Evolutionary conservation across 306 rosid genomes (phyloP), one percentile per base, ranked within the genome.

Genomic region (Vicia sativa): DNA sequence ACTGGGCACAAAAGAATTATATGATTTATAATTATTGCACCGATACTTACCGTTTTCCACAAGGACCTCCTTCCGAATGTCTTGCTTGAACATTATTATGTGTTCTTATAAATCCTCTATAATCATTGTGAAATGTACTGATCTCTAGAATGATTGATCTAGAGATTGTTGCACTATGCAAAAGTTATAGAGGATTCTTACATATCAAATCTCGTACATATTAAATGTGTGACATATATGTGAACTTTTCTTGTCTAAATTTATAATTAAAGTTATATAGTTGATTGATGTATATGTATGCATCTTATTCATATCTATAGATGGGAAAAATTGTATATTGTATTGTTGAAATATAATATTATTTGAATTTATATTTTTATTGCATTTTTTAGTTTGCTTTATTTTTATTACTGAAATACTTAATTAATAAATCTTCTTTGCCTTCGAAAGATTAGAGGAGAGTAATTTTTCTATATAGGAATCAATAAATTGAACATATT

Each of bases 1-100:
- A 28, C 11, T 85, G 80, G 86, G 86, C 64, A 3, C 84, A 81
- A 13, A 73, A 54, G 53, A 79, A 85, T 11, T 81, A 75, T 76
- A 81, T 84, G 89, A 73, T 84, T 56, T 84, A 84, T 58, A 78
- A 81, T 34, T 84, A 84, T 15, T 84, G 89, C 66, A 49, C 78
- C 4, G 89, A 84, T 72, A 1, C 39, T 29, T 79, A 74, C 7
- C 83, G 89, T 14, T 84, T 81, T 65, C 76, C 86, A 0, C 89
- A 69, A 57, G 89, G 86, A 0, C 1, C 29, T n/a, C 82, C 84
- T 54, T 37, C 38, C 0, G 86, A 84, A 70, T 84, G 86, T 39
- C 0, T 29, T 13, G 37, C 73, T 11, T 71, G 55, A 71, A 1
- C n/a, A 21, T 1, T 8, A 23, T 4, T 50, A 16, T 5, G 11